Conservation (phyloP, 2,329 filamentous ascomycete genomes). For the Colletotrichum sp. region DNA sequence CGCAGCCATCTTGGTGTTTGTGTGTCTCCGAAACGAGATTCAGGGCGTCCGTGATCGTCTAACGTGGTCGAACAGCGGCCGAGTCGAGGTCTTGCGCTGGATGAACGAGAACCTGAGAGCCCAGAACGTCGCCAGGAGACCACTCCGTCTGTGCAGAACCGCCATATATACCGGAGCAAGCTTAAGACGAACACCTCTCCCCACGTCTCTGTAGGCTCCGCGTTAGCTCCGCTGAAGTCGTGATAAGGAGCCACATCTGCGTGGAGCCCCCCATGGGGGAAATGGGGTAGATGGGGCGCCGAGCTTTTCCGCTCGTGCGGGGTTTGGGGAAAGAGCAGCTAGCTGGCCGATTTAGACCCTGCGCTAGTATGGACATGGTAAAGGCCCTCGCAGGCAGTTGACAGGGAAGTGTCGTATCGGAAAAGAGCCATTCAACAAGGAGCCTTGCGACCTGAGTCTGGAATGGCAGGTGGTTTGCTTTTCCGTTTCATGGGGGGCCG, state of each 20-base stretch:
- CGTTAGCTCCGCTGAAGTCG: constrained; percentile 2
- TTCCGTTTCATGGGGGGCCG: neutral
- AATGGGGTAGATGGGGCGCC: constrained; percentile 5
- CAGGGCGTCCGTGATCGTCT: neutral
- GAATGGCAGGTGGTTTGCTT: neutral
- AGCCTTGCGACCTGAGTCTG: neutral
- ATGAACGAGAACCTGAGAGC: neutral
- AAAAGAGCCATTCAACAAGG: neutral
- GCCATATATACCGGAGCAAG: neutral
- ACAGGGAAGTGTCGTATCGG: neutral
- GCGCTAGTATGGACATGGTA: constrained; percentile 4
- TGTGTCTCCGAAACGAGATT: neutral
- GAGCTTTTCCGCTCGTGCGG: constrained; percentile 18
- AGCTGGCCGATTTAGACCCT: neutral
- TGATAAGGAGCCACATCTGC: neutral
- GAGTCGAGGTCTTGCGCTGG: neutral
- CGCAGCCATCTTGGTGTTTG: neutral
- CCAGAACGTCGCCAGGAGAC: neutral
- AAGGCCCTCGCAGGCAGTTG: neutral
- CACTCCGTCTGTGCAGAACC: neutral
- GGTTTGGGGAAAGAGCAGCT: neutral
- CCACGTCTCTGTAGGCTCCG: neutral
- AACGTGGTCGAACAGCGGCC: neutral
- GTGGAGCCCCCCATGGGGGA: constrained; percentile 14
- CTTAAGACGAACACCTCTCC: neutral